Base-by-base conservation (phyloP, 345 rosid species). In the Eucalyptus melliodora region DNA sequence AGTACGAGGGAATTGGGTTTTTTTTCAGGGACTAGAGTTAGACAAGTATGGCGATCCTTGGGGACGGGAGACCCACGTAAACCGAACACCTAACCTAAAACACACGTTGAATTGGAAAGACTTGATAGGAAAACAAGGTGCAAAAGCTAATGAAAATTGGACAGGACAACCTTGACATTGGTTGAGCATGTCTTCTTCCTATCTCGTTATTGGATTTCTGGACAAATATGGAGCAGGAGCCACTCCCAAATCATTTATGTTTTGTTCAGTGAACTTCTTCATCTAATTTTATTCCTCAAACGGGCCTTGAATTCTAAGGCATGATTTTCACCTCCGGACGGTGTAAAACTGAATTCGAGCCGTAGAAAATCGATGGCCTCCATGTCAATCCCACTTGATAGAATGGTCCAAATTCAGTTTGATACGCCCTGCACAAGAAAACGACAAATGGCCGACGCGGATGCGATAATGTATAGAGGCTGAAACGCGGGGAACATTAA, bases 31-130 rank as follows among this genome's bases (percentile, higher is more conserved):
- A 69, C 44, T 69, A 9, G 13, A 34, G 24, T 34, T 72, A 72
- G 4, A 5, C 24, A 69, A 9, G 24, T 69, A 8, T 5, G 24
- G 26, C 44, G 2, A 69, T 34, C 44, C 14, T 9, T 19, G 1
- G 44, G 12, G 42, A 6, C 4, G 4, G 13, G 10, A 9, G 1
- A n/a, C 4, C 2, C 19, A 65, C 1, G 7, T 69, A 17, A 34
- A 17, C 44, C 26, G 2, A 69, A 17, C 45, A 17, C 2, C 11
- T 2, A 16, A 69, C 24, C 44, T 34, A 69, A 34, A 34, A 17
- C 24, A 9, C 14, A 4, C 6, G 3, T 11, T 8, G 19, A n/a
- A 65, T 15, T 16, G 77, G 77, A 15, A 65, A 65, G 40, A 65
- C 21, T n/a, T 65, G 77, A 16, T 65, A n/a, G 19, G 31, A n/a